Evolutionary conservation across 257 asterid genomes (phyloP), one percentile per base, ranked within the genome.

Genomic region (Vinca minor): DNA sequence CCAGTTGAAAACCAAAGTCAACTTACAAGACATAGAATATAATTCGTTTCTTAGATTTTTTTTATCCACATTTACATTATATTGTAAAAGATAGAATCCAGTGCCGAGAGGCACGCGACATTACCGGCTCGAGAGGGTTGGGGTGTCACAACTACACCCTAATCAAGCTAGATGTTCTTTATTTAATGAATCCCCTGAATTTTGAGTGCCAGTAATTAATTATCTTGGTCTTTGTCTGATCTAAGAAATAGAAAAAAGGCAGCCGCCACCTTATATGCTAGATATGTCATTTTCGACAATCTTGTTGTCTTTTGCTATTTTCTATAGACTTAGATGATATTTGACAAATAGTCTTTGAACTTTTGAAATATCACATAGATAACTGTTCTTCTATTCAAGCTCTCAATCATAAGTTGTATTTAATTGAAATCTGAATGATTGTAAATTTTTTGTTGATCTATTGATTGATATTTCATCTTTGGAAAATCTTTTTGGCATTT

Each of bases 401-500:
- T 2, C 20, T 29, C 60, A 13, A 8, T 31, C 26, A 7, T 29
- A 14, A 56, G 15, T 56, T 31, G 38, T 54, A 17, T 18, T 3
- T 55, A n/a, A 31, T 56, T 11, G 23, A 53, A n/a, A n/a, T n/a
- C n/a, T n/a, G 44, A 65, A 35, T 26, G 13, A 20, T 46, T 29
- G 44, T 34, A 58, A 26, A 45, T 17, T 9, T 39, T 62, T 12
- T 44, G 52, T 28, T 45, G 59, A 14, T 62, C 21, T 13, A 60
- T 41, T 53, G 28, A 56, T 44, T 61, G 46, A 65, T 41, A 52
- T 29, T 34, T 52, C 64, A 59, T 61, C 25, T 42, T 46, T 63
- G 35, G 52, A 28, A 57, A 39, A 63, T 35, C 25, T 20, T 38
- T 34, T 68, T 54, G 56, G 47, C 54, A 55, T 74, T 80, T 42